These are phyloP conservation scores for Detonula confervacea DNA, from an alignment of 352 stramenopile species.

Conservation along the genomic window DNA sequence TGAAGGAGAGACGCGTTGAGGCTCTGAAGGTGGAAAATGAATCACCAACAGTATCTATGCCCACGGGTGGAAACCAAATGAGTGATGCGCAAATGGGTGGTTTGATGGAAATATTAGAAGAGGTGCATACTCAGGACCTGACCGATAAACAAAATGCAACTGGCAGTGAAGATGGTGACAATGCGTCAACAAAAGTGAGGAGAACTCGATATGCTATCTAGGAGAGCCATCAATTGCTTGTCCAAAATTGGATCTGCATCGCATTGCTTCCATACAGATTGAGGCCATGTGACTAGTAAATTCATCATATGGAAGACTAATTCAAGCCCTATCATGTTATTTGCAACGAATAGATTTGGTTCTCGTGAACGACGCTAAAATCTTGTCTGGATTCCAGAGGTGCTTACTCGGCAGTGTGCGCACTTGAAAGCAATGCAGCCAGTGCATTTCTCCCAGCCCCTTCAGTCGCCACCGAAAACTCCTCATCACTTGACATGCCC, in stretches of 20 bases:
- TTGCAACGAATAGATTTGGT: too few species aligned
- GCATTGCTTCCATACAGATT: too few species aligned
- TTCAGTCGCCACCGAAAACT: conserved; percentile 28
- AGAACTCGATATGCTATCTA: conserved; percentile 56
- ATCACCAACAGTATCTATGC: neutral
- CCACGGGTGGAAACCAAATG: neutral
- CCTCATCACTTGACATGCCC: conserved; percentile 7
- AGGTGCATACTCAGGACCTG: conserved; percentile 49
- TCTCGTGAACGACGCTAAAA: too few species aligned
- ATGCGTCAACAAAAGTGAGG: conserved; percentile 32
- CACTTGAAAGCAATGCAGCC: conserved; percentile 21
- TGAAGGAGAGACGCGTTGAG: conserved; percentile 39
- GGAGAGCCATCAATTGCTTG: conserved; percentile 5
- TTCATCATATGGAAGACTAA: too few species aligned
- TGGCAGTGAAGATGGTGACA: conserved; percentile 8
- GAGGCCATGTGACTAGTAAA: too few species aligned
- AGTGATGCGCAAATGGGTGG: conserved; percentile 34
- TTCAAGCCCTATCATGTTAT: too few species aligned
- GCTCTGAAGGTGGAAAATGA: conserved; percentile 26
- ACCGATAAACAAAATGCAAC: conserved; percentile 21
- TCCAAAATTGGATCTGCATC: too few species aligned
- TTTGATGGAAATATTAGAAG: conserved; percentile 53
- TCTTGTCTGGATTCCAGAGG: too few species aligned
- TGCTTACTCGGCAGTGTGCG: too few species aligned
- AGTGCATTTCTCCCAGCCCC: conserved; percentile 31